phyloP scores from a whole-genome alignment of 2,329 filamentous ascomycete species.

The Trichoderma simmonsii region DNA sequence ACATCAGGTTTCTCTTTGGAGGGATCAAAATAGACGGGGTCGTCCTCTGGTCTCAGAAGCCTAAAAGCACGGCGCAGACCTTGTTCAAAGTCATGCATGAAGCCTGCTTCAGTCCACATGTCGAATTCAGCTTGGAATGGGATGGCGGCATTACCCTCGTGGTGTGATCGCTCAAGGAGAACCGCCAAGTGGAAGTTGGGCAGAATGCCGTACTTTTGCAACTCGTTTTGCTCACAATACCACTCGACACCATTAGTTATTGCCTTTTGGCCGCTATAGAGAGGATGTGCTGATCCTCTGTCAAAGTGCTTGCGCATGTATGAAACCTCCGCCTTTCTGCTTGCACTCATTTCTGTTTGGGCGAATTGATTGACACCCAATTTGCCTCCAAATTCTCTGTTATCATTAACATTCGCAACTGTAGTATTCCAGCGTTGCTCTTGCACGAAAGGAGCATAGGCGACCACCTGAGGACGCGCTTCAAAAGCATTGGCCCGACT shows the following conservation, averaged over 20 bases:
- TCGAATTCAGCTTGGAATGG: background rate
- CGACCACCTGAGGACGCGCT: background rate
- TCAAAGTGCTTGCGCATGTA: no score
- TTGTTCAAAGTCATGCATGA: background rate
- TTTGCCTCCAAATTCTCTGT: background rate
- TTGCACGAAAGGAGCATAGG: background rate
- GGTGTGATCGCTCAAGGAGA: background rate
- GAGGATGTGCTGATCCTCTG: background rate
- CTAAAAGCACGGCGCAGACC: background rate
- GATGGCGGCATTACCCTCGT: rapidly evolving
- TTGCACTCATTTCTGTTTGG: background rate
- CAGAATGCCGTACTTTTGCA: background rate
- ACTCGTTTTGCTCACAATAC: background rate
- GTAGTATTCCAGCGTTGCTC: background rate
- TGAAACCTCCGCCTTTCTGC: background rate
- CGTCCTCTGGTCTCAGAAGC: background rate
- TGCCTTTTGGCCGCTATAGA: no score
- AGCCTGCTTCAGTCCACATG: background rate
- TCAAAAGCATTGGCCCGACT: no score
- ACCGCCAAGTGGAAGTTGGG: background rate
- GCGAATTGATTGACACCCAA: background rate
- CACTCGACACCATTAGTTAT: background rate
- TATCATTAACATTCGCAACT: rapidly evolving
- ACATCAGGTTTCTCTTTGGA: background rate
- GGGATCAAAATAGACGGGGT: background rate